Percentiles rank a stretch among this genome's conserved stretches.
These are phyloP conservation scores for Massarina eburnea DNA, from an alignment of 2,329 filamentous ascomycete genomes.

Conservation along the genomic window DNA sequence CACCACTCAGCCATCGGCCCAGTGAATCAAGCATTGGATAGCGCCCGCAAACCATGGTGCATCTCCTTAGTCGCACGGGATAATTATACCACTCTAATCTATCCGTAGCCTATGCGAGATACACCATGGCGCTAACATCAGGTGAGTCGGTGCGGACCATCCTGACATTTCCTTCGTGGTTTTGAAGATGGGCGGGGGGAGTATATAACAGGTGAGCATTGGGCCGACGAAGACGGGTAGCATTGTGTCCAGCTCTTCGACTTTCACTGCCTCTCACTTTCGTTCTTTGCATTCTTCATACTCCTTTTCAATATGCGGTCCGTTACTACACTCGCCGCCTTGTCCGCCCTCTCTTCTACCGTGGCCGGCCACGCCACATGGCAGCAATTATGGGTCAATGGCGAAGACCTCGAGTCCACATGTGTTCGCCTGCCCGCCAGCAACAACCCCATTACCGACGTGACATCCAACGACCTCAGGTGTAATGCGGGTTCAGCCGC, in stretches of 20 bases:
- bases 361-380: slow-evolving; percentile 33
- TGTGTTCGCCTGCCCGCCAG: slow-evolving; percentile 30
- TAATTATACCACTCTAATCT: slow-evolving; percentile 8
- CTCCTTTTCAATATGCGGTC: slow-evolving; percentile 19
- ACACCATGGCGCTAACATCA: slow-evolving; percentile 1
- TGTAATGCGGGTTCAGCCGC: slow-evolving; percentile 43
- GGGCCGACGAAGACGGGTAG: not conserved
- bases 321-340: slow-evolving; percentile 11
- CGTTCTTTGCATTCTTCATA: not conserved
- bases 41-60: not conserved
- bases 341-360: slow-evolving; percentile 13
- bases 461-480: slow-evolving; percentile 55
- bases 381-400: slow-evolving; percentile 37
- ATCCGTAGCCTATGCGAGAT: slow-evolving; percentile 10
- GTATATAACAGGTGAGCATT: not conserved
- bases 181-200: not conserved
- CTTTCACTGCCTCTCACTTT: not conserved
- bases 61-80: not conserved
- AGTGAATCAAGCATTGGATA: not conserved
- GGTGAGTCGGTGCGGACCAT: not conserved
- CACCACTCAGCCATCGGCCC: not conserved
- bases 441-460: slow-evolving; percentile 50
- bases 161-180: not conserved
- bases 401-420: slow-evolving; percentile 23
- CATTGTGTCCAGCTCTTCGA: not conserved